Evolutionary conservation across 1,139 yeast genomes (phyloP).

Genomic region (Saccharomyces hybrid): DNA sequence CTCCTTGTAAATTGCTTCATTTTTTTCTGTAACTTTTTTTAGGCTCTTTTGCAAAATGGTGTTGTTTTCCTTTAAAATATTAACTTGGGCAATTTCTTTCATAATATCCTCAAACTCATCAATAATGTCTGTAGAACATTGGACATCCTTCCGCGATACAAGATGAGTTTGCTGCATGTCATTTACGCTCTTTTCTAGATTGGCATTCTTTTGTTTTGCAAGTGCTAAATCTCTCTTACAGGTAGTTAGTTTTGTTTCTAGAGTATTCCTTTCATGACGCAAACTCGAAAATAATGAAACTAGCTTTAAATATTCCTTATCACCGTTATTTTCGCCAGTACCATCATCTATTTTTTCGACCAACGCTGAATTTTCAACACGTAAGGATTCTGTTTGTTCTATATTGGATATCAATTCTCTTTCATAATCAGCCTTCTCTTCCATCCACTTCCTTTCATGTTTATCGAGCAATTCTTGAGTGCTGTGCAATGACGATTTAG

Average conservation of each 20-base stretch:
- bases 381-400: conserved; percentile 47
- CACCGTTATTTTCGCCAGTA: conserved; percentile 20
- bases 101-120: conserved; percentile 48
- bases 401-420: conserved; percentile 46
- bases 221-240: conserved; percentile 29
- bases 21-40: conserved; percentile 17
- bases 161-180: conserved; percentile 22
- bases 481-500: conserved; percentile 33
- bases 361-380: conserved; percentile 27
- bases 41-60: conserved; percentile 55
- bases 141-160: neutral
- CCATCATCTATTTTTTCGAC: conserved; percentile 28
- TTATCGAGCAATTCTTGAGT: conserved; percentile 31
- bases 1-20: conserved; percentile 31
- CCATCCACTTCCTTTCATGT: conserved; percentile 40
- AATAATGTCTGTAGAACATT: conserved; percentile 26
- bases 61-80: conserved; percentile 68
- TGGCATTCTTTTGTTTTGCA: conserved; percentile 36
- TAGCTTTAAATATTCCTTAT: conserved; percentile 28
- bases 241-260: conserved; percentile 51
- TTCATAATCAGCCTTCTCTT: conserved; percentile 40
- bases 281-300: conserved; percentile 45
- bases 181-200: conserved; percentile 26
- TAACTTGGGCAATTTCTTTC: conserved; percentile 60
- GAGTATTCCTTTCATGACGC: conserved; percentile 70